A percentile compares a stretch with the other conserved stretches of the same genome.
These are phyloP conservation scores for Talaromyces albobiverticillius DNA, from an alignment of 2,329 filamentous ascomycete genomes.

Conservation along the genomic window DNA sequence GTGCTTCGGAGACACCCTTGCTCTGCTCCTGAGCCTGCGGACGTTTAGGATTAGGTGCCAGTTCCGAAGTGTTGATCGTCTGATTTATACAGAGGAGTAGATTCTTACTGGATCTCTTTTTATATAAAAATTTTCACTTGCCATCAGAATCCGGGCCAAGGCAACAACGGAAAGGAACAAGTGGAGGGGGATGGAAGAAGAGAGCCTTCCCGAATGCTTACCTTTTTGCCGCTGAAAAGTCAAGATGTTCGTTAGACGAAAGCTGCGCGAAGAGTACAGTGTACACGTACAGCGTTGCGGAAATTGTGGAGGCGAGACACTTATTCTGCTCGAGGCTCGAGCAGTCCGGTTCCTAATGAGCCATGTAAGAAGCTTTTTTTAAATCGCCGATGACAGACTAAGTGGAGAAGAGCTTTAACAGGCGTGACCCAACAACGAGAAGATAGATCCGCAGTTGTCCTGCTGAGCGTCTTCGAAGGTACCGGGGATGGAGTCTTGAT, in stretches of 20 bases:
- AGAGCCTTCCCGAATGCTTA: neutral
- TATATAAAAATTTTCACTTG: neutral
- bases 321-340: neutral
- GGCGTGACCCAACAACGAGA: neutral
- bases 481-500: neutral
- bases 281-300: neutral
- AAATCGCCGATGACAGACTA: neutral
- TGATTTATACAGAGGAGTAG: neutral
- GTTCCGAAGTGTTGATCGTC: neutral
- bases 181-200: neutral
- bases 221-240: conserved; percentile 6
- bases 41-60: conserved; percentile 1
- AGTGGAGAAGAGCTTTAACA: conserved; percentile 3
- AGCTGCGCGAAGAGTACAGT: neutral
- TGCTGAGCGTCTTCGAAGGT: neutral
- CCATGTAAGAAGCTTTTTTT: neutral
- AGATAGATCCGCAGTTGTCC: neutral
- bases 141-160: neutral
- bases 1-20: neutral
- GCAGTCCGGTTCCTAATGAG: neutral
- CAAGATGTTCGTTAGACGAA: neutral
- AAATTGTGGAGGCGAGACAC: conserved; percentile 7
- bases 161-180: neutral
- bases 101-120: neutral
- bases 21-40: neutral